A percentile compares a stretch with the other conserved stretches of the same genome.
Evolutionary conservation across 805 yeast genomes (phyloP).

Genomic region (Cyberlindnera samutprakarnensis): DNA sequence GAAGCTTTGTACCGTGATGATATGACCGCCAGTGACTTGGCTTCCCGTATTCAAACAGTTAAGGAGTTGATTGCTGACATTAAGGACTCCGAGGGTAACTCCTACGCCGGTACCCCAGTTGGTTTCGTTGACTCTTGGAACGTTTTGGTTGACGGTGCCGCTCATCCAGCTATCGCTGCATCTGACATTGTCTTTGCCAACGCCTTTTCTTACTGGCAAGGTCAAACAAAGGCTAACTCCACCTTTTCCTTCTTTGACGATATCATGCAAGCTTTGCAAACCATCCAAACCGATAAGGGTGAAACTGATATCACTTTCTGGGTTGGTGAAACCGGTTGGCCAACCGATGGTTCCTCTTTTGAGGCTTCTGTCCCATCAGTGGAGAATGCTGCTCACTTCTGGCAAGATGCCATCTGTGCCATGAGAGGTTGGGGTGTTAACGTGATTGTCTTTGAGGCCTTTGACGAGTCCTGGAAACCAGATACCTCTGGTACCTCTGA

Average conservation of each 20-base stretch:
- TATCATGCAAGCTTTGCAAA: slow-evolving; percentile 94
- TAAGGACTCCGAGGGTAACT: slow-evolving; percentile 73
- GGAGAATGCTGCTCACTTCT: slow-evolving; percentile 69
- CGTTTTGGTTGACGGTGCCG: slow-evolving; percentile 72
- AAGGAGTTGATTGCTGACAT: slow-evolving; percentile 53
- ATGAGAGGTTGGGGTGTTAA: slow-evolving; percentile 95
- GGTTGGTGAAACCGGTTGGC: slow-evolving; percentile 99
- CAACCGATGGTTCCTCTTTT: slow-evolving; percentile 73
- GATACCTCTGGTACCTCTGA: slow-evolving; percentile 75
- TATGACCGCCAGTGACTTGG: slow-evolving; percentile 67
- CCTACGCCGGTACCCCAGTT: slow-evolving; percentile 65
- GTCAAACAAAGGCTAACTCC: slow-evolving; percentile 76
- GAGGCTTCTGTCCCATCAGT: slow-evolving; percentile 62
- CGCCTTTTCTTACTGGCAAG: slow-evolving; percentile 99
- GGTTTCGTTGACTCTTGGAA: slow-evolving; percentile 98
- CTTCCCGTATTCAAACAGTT: slow-evolving; percentile 55
- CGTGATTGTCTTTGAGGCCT: slow-evolving; percentile 89
- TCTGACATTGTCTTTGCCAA: slow-evolving; percentile 86
- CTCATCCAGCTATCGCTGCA: slow-evolving; percentile 64
- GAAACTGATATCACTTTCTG: slow-evolving; percentile 80
- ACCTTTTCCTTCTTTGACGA: slow-evolving; percentile 92
- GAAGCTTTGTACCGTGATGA: slow-evolving; percentile 93
- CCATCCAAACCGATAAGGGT: slow-evolving; percentile 81
- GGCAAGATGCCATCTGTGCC: slow-evolving; percentile 87
- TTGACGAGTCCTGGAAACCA: slow-evolving; percentile 96